phyloP scores from a whole-genome alignment of 2,329 filamentous ascomycete species.

The Ophiosphaerella korrae region DNA sequence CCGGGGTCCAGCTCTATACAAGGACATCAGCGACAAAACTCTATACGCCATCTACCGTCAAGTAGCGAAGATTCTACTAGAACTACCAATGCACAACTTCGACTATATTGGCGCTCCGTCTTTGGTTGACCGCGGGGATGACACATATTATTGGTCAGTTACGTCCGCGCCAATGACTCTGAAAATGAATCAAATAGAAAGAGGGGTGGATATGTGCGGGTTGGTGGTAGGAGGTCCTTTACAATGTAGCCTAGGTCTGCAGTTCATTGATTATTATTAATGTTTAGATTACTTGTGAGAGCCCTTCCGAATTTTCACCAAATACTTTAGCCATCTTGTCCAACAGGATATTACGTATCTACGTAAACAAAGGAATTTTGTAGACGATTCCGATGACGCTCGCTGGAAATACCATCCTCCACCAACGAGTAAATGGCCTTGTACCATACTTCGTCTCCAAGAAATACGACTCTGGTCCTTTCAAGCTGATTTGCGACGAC shows the following conservation, averaged over 20 bases:
- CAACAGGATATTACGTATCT: not conserved
- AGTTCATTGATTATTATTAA: not conserved
- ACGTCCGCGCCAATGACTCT: not conserved
- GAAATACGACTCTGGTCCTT: not conserved
- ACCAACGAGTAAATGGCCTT: not conserved
- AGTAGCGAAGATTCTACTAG: too few species aligned
- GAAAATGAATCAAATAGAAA: not conserved
- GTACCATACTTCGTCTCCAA: not conserved
- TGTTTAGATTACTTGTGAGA: not conserved
- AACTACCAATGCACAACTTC: too few species aligned
- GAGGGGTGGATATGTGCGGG: not conserved
- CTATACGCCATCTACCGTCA: too few species aligned
- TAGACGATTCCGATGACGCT: not conserved
- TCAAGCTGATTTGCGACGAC: not conserved
- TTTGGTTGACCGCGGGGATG: too few species aligned
- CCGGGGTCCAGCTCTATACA: too few species aligned
- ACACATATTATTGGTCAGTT: too few species aligned
- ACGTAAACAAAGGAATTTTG: not conserved
- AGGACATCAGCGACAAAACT: too few species aligned
- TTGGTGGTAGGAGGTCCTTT: not conserved
- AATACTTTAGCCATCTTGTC: not conserved
- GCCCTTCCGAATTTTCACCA: not conserved
- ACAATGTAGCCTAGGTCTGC: not conserved
- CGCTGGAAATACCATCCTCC: not conserved
- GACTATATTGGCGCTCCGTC: too few species aligned